Conservation (phyloP, 805 yeast genomes). For the Myxozyma neglecta region DNA sequence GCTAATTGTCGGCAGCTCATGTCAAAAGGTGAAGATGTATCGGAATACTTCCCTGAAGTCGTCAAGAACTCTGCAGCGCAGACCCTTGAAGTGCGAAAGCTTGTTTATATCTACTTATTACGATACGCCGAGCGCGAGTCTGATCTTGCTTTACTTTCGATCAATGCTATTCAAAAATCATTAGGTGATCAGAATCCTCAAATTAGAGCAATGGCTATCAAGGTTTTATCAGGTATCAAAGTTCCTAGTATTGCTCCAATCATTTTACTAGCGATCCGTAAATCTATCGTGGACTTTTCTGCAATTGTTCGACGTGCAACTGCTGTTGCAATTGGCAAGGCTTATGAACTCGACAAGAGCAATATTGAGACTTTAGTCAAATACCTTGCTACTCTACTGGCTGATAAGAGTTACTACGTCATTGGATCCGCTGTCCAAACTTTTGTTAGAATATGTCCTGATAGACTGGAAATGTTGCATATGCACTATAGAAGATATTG, state of each 20-base stretch:
- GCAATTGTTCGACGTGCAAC: conserved; percentile 78
- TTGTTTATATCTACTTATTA: conserved; percentile 73
- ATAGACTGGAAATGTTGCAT: conserved; percentile 66
- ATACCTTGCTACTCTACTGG: conserved; percentile 52
- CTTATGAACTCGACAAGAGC: conserved; percentile 48
- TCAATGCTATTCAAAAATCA: conserved; percentile 87
- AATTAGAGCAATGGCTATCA: conserved; percentile 68
- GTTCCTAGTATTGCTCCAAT: conserved; percentile 82
- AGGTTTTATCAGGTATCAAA: conserved; percentile 78
- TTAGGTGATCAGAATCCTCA: conserved; percentile 68
- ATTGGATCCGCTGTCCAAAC: conserved; percentile 67
- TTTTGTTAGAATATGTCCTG: conserved; percentile 54
- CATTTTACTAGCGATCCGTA: conserved; percentile 66
- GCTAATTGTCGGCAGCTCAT: conserved; percentile 27
- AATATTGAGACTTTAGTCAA: conserved; percentile 52
- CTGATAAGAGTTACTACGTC: conserved; percentile 68
- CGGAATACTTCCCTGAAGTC: conserved; percentile 73
- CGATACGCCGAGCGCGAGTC: conserved; percentile 82
- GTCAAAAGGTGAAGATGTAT: conserved; percentile 45
- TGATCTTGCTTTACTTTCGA: conserved; percentile 83
- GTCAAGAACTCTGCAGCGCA: conserved; percentile 79
- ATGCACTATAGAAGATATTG: conserved; percentile 64
- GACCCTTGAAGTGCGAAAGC: conserved; percentile 62
- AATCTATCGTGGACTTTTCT: conserved; percentile 67
- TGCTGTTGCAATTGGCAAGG: conserved; percentile 69